These are phyloP conservation scores for Fusarium luffae DNA, from an alignment of 2,329 filamentous ascomycete genomes.

Conservation along the genomic window DNA sequence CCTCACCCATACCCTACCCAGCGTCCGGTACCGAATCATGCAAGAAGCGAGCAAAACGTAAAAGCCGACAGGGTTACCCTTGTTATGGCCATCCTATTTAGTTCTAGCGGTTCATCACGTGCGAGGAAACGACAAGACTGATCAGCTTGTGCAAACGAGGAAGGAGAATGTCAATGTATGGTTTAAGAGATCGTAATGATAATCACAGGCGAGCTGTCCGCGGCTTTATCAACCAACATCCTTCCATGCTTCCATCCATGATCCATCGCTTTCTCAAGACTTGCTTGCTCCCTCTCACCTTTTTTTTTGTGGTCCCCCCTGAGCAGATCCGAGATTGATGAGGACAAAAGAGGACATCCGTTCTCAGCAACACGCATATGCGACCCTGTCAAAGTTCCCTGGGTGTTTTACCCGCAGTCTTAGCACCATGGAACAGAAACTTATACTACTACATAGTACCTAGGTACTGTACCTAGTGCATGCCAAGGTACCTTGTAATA, in stretches of 20 bases:
- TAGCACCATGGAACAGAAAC: background rate
- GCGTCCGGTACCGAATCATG: conserved; percentile 36
- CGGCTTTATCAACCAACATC: conserved; percentile 10
- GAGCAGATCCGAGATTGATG: conserved; percentile 32
- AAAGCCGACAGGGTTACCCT: conserved; percentile 29
- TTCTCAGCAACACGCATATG: conserved; percentile 25
- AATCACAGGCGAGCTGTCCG: conserved; percentile 1
- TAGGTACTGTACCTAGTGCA: background rate
- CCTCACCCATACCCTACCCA: conserved; percentile 17
- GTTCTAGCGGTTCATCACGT: conserved; percentile 37
- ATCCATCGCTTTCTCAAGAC: background rate
- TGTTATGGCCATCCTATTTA: conserved; percentile 8
- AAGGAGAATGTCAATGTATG: conserved; percentile 19
- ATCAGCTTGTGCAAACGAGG: conserved; percentile 30
- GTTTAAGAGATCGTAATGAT: conserved; percentile 3
- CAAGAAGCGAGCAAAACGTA: conserved; percentile 36
- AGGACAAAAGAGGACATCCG: conserved; percentile 7
- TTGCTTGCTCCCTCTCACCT: background rate
- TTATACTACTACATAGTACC: background rate
- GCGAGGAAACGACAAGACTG: conserved; percentile 29
- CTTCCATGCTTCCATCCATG: background rate
- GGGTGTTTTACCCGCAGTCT: conserved; percentile 15
- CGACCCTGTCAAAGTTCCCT: conserved; percentile 23
- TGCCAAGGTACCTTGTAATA: background rate
- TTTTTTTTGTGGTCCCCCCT: conserved; percentile 37